Base-by-base conservation (phyloP, 1,139 yeast species). In the Saccharomycopsis hybrid region DNA sequence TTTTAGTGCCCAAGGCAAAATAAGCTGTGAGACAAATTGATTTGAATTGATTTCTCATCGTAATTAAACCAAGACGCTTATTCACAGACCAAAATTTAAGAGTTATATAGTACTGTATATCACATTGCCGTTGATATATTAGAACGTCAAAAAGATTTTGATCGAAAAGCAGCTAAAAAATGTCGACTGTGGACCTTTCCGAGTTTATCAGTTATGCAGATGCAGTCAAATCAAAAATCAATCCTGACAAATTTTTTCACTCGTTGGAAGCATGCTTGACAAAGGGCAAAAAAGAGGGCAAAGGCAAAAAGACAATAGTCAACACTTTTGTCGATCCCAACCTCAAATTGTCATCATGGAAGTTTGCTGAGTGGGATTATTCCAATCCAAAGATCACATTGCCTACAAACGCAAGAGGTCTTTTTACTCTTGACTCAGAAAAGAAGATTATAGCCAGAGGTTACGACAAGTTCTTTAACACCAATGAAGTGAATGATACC, bases 391-490 rank as follows among this genome's bases (percentile, higher is more conserved):
- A 72, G 44, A 70, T 78, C 5, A 54, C 55, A 1, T 66, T 89
- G 25, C 96, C 97, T 0, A 73, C 79, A 3, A 69, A 80, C 52
- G 96, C 97, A 0, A 72, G 98, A 50, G 98, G 98, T 0, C 65
- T 92, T 18, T 92, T 92, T 61, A 86, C 95, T 54, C 3, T 62
- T 47, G 55, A 45, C 1, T 43, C 49, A 1, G 50, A 58, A 11
- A 56, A 56, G 7, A 59, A 58, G 25, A 84, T 94, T 28, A 80
- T 79, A 1, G 82, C 84, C 1, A 70, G 99, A 58, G 98, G 99
- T 0, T 94, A 94, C 63, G 94, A 94, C 66, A 94, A 94, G 67
- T 94, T 94, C 64, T 94, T 89, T 74, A 90, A 85, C 61, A 71
- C 88, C 8, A 77, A 73, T 52, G 98, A 94, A 62, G 73, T 76